Base-by-base conservation (phyloP, 2,329 filamentous ascomycete species). In the Alternaria angustiovoidea region DNA sequence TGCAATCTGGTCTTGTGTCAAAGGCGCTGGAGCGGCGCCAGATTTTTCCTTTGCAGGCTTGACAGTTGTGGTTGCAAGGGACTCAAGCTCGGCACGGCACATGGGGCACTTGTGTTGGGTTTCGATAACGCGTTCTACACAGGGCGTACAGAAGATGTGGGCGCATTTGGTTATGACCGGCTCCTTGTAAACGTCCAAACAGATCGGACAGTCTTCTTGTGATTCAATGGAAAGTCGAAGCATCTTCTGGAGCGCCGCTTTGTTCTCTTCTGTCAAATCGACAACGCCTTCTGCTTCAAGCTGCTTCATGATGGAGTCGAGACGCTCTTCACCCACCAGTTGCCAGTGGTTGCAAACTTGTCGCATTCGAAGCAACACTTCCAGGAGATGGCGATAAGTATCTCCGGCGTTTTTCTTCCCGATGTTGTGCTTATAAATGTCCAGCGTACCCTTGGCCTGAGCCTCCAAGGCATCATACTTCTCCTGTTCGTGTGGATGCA, bases 271-370 rank as follows among this genome's bases (percentile, higher is more conserved):
- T 2, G 87, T 94, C 24, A 96, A 82, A 0, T 86, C 83, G 0
- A 96, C 89, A 1, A 89, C 82, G 48, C 88, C 86, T 66, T 91
- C 83, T 16, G 86, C 84, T 43, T 92, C 89, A 2, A 96, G 83
- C 2, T 91, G 81, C 20, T 86, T 82, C 73, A 94, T 83, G 22
- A 96, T 84, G n/a, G 88, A 87, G 9, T 86, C 85, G n/a, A 96
- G 84, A 12, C 91, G 88, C 32, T 76, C 74, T 64, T 90, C 84
- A 51, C 89, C 90, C 72, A 91, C 92, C 11, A 97, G 85, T 8
- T 90, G 89, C 92, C 92, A 96, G 75, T 96, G 93, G 66, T 94
- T 93, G 79, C 93, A 97, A 75, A 91, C 86, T 79, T 97, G 93
- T 18, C 94, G 87, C 66, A 96, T 86, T 12, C 94, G 89, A 6